Evolutionary conservation across 148 eudicot genomes (phyloP), one percentile per base, ranked within the genome.

Genomic region (Chenopodium formosanum): DNA sequence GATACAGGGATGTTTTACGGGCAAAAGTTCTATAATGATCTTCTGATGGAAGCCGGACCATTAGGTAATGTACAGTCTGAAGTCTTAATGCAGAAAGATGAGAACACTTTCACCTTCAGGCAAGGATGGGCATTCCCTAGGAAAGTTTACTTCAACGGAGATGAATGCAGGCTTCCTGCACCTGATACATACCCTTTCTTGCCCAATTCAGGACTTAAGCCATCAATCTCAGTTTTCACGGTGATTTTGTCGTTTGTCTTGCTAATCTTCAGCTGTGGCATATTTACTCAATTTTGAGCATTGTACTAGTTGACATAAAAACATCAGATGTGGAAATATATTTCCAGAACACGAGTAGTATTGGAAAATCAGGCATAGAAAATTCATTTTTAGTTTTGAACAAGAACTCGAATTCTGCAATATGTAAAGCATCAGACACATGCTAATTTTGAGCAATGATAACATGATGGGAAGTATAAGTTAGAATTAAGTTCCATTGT

Each of bases 1-100:
- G 98, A 92, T 81, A 92, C 98, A 7, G 95, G 91, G 19, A 92
- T 94, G 97, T 90, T 94, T 82, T 93, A 89, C 53, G 98, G 98
- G 29, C 89, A 82, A 84, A 91, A 94, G 70, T 94, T 83, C 86
- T 94, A 83, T 85, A 94, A 94, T 50, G 97, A 91, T 77, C 58
- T 91, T 76, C 78, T 93, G 29, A 93, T 93, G 97, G 89, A 92
- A 86, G 94, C 97, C 0, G 98, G 98, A 29, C 86, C 89, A 32
- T 77, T 74, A 0, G 98, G 98, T 47, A 94, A 88, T 78, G 89
- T 93, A 70, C 98, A 94, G 77, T 90, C 98, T 0, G 98, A 94
- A 78, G 81, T 94, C 27, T 87, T 94, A 10, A 83, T 94, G 78
- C 88, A 90, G 74, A 94, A 94, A 80, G 95, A 94, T 82, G 73